These are phyloP conservation scores for Cryptosporidium ryanae DNA, from an alignment of 169 alveolate genomes.

Conservation along the genomic window DNA sequence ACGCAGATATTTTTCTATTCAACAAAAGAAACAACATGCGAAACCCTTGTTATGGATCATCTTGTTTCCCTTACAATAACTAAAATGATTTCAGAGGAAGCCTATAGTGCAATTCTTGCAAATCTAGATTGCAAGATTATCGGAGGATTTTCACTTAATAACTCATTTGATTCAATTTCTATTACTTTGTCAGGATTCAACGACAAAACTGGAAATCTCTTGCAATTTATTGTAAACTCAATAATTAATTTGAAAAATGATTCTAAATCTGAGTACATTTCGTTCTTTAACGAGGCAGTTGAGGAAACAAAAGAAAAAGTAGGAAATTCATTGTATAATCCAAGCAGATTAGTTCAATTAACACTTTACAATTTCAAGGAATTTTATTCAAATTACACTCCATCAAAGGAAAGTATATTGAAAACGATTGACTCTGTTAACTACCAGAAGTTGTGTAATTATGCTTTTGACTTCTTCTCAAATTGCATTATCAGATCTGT, in stretches of 20 bases:
- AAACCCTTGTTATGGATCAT: slow-evolving; percentile 19
- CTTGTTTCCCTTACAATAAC: slow-evolving; percentile 28
- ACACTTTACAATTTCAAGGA: slow-evolving; percentile 39
- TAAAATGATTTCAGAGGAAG: slow-evolving; percentile 42
- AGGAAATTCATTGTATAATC: slow-evolving; percentile 40
- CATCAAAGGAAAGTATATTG: slow-evolving; percentile 44
- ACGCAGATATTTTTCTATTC: slow-evolving; percentile 50
- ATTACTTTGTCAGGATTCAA: slow-evolving; percentile 55
- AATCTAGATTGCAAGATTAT: slow-evolving; percentile 50
- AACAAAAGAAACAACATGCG: slow-evolving; percentile 20
- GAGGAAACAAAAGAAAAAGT: slow-evolving; percentile 18
- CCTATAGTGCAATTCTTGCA: slow-evolving; percentile 55
- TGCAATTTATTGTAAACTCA: slow-evolving; percentile 21
- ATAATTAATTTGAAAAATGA: slow-evolving; percentile 22
- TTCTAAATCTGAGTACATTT: not conserved
- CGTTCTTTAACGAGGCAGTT: slow-evolving; percentile 48
- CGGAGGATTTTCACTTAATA: slow-evolving; percentile 19
- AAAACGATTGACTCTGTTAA: not conserved
- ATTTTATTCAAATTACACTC: slow-evolving; percentile 50
- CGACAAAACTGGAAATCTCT: slow-evolving; percentile 30
- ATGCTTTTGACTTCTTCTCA: slow-evolving; percentile 36
- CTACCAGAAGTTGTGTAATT: slow-evolving; percentile 16
- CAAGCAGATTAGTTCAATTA: slow-evolving; percentile 41
- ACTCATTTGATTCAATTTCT: slow-evolving; percentile 45
- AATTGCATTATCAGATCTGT: slow-evolving; percentile 17